Base-by-base conservation (phyloP, 2,329 filamentous ascomycete genomes). In the Alternaria sp. region DNA sequence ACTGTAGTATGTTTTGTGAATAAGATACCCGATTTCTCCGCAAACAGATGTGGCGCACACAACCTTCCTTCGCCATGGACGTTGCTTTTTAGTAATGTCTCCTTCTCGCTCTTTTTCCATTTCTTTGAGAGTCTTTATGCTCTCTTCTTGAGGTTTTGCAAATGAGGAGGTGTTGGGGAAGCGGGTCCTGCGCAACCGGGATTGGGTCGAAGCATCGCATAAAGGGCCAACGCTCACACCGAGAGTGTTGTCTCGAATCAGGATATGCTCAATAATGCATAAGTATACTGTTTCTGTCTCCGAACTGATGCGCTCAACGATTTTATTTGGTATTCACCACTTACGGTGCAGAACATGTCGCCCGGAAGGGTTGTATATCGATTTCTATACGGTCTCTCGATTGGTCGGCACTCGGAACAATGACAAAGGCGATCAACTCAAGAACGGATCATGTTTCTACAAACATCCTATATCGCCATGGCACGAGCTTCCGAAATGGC, bases 401-500 rank as follows among this genome's bases (percentile, higher is more conserved):
- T 12, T 6, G 32, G 19, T 52, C 30, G 15, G 23, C 49, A 11
- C 10, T 52, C 9, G n/a, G 19, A 52, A 30, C 12, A 52, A 15
- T 21, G 19, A 52, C 3, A 32, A 28, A n/a, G 12, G 21, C 15
- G 19, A 52, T 11, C 19, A 36, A n/a, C 15, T 25, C 19, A 17
- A 36, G 21, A 23, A 30, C 25, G 11, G 13, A 15, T 52, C 49
- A 36, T 25, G 36, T 10, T 52, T 36, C 13, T 19, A 36, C 6
- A 28, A 13, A n/a, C 26, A 32, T 56, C 13, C 43, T 9, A 56
- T 15, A 21, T 9, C 36, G 30, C 36, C 30, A 52, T 25, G 44
- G 32, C 45, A 61, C 44, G 26, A 57, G 25, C 59, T 47, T 28
- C 59, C 55, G 59, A 26, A 36, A 56, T 19, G 36, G 59, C 60